Evolutionary conservation across 495 filamentous ascomycete genomes (phyloP).

Genomic region (Hyphodiscus hymeniophilus): DNA sequence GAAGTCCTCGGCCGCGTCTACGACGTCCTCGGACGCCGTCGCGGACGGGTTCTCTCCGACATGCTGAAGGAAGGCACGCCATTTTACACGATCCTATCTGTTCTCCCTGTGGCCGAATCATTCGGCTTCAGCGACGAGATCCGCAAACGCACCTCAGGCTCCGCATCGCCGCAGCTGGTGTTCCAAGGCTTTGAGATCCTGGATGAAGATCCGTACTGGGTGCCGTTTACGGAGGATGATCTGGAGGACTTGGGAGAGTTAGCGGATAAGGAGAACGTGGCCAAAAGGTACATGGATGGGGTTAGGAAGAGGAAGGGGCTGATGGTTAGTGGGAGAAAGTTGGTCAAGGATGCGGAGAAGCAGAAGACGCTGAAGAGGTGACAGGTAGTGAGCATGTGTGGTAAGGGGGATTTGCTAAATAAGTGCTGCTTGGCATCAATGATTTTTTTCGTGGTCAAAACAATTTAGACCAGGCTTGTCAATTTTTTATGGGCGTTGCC

Average conservation of each 20-base stretch:
- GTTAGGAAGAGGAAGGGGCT: slow-evolving; percentile 81
- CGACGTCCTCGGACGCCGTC: slow-evolving; percentile 82
- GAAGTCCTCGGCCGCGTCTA: slow-evolving; percentile 95
- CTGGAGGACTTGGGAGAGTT: slow-evolving; percentile 91
- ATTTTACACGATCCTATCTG: slow-evolving; percentile 84
- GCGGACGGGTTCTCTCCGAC: slow-evolving; percentile 83
- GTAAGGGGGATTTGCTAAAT: too few species aligned
- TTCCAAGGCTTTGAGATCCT: slow-evolving; percentile 88
- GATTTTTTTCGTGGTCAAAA: too few species aligned
- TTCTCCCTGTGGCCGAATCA: slow-evolving; percentile 84
- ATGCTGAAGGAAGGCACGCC: slow-evolving; percentile 90
- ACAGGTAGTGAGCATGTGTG: background rate
- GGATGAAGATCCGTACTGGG: slow-evolving; percentile 95
- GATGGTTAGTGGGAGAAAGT: slow-evolving; percentile 68
- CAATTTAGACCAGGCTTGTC: too few species aligned
- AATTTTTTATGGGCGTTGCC: too few species aligned
- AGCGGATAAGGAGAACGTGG: slow-evolving; percentile 89
- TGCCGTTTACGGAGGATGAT: slow-evolving; percentile 92
- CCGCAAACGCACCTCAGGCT: slow-evolving; percentile 84
- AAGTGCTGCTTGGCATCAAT: too few species aligned
- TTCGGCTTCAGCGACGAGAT: slow-evolving; percentile 97
- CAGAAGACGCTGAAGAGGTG: slow-evolving; percentile 97
- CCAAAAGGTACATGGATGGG: slow-evolving; percentile 88
- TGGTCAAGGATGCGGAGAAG: slow-evolving; percentile 89
- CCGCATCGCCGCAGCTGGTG: slow-evolving; percentile 83